Conservation (phyloP, 2,329 filamentous ascomycete genomes). For the Diatrype stigma region DNA sequence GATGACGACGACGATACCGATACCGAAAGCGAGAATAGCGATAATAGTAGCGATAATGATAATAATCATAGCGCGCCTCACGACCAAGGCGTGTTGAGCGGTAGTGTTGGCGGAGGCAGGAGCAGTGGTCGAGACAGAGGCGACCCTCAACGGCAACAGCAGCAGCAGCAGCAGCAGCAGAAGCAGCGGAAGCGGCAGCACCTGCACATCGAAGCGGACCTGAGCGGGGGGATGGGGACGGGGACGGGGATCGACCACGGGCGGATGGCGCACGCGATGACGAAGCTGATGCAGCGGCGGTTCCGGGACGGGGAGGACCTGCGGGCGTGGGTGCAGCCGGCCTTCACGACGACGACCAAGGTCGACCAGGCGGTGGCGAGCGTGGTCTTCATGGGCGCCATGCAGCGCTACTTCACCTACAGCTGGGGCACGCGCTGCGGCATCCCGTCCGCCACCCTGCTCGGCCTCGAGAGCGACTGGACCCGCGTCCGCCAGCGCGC, state of each 20-base stretch:
- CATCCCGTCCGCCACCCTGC: conserved; percentile 43
- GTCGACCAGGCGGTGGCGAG: conserved; percentile 34
- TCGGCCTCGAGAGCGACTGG: conserved; percentile 41
- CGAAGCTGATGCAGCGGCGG: conserved; percentile 31
- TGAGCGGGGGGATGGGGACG: background rate
- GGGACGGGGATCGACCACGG: conserved; percentile 20
- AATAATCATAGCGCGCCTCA: no score
- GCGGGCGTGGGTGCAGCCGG: conserved; percentile 37
- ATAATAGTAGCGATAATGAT: no score
- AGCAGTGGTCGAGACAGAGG: no score
- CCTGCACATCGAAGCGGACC: conserved; percentile 11
- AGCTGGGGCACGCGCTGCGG: conserved; percentile 31
- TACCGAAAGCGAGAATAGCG: no score
- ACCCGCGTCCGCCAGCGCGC: conserved; percentile 14
- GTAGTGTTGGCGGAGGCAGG: no score
- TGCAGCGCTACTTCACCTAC: conserved; percentile 40
- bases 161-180: conserved; percentile 22
- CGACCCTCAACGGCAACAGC: no score
- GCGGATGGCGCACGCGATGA: conserved; percentile 30
- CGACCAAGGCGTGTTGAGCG: no score
- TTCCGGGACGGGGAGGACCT: conserved; percentile 32
- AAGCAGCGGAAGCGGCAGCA: conserved; percentile 29
- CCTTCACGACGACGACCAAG: conserved; percentile 40
- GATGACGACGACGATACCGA: background rate
- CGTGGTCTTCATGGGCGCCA: conserved; percentile 39